Base-by-base conservation (phyloP, 2,329 filamentous ascomycete species). In the Ophiostoma piceae region DNA sequence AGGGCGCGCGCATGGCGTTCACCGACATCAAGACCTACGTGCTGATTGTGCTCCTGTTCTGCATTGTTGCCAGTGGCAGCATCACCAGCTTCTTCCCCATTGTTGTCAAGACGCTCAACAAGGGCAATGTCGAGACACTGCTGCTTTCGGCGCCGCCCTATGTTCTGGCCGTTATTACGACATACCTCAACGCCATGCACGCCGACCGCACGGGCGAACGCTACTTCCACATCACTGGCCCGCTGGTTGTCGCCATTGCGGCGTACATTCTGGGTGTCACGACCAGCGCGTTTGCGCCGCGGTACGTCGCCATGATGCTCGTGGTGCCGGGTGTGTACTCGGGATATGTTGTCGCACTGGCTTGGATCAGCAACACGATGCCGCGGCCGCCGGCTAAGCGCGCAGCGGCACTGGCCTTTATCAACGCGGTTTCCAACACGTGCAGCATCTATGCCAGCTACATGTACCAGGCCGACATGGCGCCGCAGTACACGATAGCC, bases 311-410 rank as follows among this genome's bases (percentile, higher is more conserved):
- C 39, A 92, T 92, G 84, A 88, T 92, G 84, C 80, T 92, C 54
- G 92, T 92, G 87, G 82, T 76, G 37, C 54, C 73, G 6, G 71
- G 70, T 57, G 68, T 71, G 2, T 91, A 90, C 75, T 84, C 85
- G 0, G 85, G 86, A 66, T 92, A 88, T 75, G 90, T 90, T 0
- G 88, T 91, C 1, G 83, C 84, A 1, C 80, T 92, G 3, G 85
- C 88, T 2, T 95, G 91, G 91, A 92, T 94, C 73, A 87, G 85
- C 66, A 92, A 90, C 76, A 90, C 88, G 1, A 83, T 94, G 68
- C 90, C 91, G 0, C 85, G 91, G 5, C 91, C 92, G 3, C 89
- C 90, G 0, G 88, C 90, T 1, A 94, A 94, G 80, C 85, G 90
- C 71, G 83, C 83, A 1, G 82, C 90, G 0, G 90, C 90, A 0